Conservation (phyloP, 371 early-diverging fungal genomes). For the Mortierella sp. region DNA sequence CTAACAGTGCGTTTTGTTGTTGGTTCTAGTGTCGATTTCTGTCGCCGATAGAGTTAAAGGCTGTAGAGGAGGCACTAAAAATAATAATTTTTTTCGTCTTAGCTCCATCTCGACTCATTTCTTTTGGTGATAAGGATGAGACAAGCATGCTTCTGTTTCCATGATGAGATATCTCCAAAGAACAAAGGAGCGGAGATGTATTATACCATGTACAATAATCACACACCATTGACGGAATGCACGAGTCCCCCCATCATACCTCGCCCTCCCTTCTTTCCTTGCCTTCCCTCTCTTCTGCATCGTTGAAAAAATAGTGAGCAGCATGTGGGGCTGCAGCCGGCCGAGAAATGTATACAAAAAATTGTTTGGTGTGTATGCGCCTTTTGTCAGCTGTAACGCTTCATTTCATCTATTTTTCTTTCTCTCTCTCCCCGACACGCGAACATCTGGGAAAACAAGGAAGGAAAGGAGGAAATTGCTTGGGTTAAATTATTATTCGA, state of each 20-base stretch:
- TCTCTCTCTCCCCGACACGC: not conserved
- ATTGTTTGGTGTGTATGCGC: not conserved
- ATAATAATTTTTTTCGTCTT: not conserved
- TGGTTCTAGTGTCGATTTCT: not conserved
- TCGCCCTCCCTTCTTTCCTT: not conserved
- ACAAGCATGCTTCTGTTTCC: not conserved
- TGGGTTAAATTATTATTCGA: not conserved
- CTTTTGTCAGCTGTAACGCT: constrained; percentile 4
- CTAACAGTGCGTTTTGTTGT: not conserved
- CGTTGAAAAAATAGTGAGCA: not conserved
- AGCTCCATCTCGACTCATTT: no score
- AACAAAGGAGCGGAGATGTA: not conserved
- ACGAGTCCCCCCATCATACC: not conserved
- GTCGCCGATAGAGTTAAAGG: not conserved
- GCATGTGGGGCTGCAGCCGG: not conserved
- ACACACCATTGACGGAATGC: not conserved
- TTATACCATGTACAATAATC: not conserved
- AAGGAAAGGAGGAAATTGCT: no score
- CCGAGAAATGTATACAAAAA: not conserved
- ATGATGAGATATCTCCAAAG: not conserved
- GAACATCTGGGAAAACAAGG: not conserved
- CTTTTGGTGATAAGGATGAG: no score
- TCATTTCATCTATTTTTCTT: not conserved
- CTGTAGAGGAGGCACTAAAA: constrained; percentile 1
- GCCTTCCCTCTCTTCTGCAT: not conserved